These are phyloP conservation scores for Saccharomyces hybrid DNA, from an alignment of 1,139 yeast genomes.

Conservation along the genomic window DNA sequence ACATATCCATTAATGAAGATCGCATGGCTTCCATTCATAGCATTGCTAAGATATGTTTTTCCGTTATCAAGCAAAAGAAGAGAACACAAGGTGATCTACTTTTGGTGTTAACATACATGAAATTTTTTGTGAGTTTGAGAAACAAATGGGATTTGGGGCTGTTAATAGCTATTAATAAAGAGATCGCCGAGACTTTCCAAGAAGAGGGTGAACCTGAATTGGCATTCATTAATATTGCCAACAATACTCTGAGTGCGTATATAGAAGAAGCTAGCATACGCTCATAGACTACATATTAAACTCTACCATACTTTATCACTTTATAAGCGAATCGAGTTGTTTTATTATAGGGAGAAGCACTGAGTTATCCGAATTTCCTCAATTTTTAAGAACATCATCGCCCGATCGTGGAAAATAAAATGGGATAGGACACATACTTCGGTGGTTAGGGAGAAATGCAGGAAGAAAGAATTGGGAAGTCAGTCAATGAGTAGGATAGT, in stretches of 20 bases:
- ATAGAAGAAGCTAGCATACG: slow-evolving; percentile 1
- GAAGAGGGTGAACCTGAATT: slow-evolving; percentile 18
- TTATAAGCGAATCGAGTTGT: neutral
- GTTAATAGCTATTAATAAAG: slow-evolving; percentile 14
- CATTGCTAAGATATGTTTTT: slow-evolving; percentile 19
- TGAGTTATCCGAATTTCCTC: neutral
- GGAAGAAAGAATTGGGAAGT: neutral
- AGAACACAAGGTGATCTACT: slow-evolving; percentile 10
- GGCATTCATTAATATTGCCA: slow-evolving; percentile 24
- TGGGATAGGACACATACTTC: too few species aligned
- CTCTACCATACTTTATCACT: neutral
- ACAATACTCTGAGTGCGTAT: slow-evolving; percentile 13
- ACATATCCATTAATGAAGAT: slow-evolving; percentile 22
- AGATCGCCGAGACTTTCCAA: slow-evolving; percentile 9
- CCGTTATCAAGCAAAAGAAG: slow-evolving; percentile 5
- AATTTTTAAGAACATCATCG: neutral
- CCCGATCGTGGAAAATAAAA: neutral
- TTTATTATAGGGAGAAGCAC: neutral
- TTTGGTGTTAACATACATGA: slow-evolving; percentile 23
- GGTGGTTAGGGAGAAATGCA: too few species aligned
- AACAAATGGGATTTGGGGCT: slow-evolving; percentile 24
- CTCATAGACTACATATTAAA: neutral
- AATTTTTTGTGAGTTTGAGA: slow-evolving; percentile 21
- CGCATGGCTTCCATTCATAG: slow-evolving; percentile 29
- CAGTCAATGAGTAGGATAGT: neutral